Evolutionary conservation across 495 filamentous ascomycete species (phyloP), one percentile per base, ranked within the genome.

Genomic region (Penicillium macrosclerotiorum): DNA sequence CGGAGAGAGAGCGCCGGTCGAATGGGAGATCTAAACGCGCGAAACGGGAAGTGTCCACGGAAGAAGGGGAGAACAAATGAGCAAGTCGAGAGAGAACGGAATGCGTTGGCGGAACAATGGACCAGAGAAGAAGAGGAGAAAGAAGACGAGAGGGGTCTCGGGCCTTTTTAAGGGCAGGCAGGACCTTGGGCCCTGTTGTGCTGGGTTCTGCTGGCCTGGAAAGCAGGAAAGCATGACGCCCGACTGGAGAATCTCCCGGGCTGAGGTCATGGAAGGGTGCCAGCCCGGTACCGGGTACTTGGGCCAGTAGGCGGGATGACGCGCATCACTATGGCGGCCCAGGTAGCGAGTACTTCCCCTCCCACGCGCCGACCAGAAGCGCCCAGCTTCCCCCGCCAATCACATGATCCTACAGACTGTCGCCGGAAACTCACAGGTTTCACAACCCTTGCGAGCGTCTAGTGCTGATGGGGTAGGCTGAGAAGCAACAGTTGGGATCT

Each of bases 141-240:
- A 16, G 14, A 34, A 42, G 39, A n/a, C 20, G 39, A 37, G 20
- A 14, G 32, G 14, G 19, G 35, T 45, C 25, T 41, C 39, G 44
- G 37, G n/a, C n/a, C n/a, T n/a, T 46, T 45, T 59, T 49, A 54
- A 58, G 42, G 37, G 41, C 43, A 45, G 36, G 27, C 17, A 37
- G 36, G 14, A 19, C 13, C 24, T 38, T 19, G 20, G 25, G 25
- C 8, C 12, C 19, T 22, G 26, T 17, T 22, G 42, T 30, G 42
- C 24, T 32, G 49, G 45, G 29, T 37, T 37, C n/a, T n/a, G n/a
- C n/a, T n/a, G n/a, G n/a, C 25, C 27, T 36, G 44, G 34, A 42
- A 45, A 33, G 20, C 41, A 53, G 36, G 20, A 43, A 40, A 23
- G 17, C 37, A 57, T 57, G 54, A 57, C 54, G 54, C 50, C 38